phyloP scores from a whole-genome alignment of 2,329 filamentous ascomycete genomes.

The Xylaria sp. region DNA sequence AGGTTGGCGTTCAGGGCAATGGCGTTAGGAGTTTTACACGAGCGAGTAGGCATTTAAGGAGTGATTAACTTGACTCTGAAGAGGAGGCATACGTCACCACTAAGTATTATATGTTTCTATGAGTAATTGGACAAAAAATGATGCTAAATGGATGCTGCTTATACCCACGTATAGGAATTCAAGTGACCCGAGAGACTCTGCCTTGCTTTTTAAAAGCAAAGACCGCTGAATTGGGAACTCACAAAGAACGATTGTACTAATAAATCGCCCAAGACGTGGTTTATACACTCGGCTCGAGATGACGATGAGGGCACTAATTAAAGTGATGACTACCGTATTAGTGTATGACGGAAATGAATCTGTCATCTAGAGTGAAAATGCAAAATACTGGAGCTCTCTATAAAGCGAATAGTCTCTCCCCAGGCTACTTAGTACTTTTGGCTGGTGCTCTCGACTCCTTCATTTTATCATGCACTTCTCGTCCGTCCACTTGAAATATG shows the following conservation, averaged over 20 bases:
- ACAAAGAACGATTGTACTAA: no score
- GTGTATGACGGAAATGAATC: background rate
- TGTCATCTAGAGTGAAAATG: background rate
- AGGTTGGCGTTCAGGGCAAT: slow-evolving; percentile 28
- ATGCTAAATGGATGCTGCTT: background rate
- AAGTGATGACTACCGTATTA: background rate
- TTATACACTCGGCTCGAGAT: background rate
- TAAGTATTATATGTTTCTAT: slow-evolving; percentile 4
- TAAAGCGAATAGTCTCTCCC: background rate
- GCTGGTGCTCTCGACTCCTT: background rate
- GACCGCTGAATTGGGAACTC: no score
- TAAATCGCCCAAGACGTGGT: background rate
- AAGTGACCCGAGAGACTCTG: no score
- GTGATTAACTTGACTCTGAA: background rate
- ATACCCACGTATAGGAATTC: background rate
- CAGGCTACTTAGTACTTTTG: background rate
- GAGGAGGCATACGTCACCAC: slow-evolving; percentile 1
- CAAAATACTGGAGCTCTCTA: background rate
- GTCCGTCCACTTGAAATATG: background rate
- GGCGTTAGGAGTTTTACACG: slow-evolving; percentile 30
- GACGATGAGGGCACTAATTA: background rate
- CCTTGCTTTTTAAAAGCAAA: no score
- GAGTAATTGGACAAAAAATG: background rate
- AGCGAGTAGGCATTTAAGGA: slow-evolving; percentile 16
- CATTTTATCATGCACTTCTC: background rate